These are phyloP conservation scores for sorghum (Sorghum bicolor) DNA, from an alignment of 176 grass and related monocot genomes.

Conservation along the genomic window DNA sequence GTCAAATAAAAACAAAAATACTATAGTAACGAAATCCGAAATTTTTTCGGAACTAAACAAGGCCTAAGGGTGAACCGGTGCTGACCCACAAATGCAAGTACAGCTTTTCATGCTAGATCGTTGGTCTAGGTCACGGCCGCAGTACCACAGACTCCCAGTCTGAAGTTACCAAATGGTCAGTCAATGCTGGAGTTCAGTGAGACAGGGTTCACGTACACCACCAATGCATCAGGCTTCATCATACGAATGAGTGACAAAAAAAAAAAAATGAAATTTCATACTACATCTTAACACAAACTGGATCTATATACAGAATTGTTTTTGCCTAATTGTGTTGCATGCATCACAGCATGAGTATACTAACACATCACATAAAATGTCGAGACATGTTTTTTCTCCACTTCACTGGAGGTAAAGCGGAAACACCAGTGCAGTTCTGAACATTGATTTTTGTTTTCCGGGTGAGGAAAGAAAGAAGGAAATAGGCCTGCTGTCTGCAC, in stretches of 20 bases:
- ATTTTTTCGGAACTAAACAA: too few relatives aligned
- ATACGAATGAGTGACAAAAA: not conserved
- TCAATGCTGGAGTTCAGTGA: not conserved
- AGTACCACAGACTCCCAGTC: not conserved
- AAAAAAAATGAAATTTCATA: not conserved
- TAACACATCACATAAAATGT: constrained; percentile 36
- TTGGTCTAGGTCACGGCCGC: not conserved
- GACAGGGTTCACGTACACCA: not conserved
- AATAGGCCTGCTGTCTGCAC: not conserved
- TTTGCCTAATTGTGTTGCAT: not conserved
- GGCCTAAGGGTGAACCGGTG: not conserved
- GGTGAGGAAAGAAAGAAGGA: not conserved
- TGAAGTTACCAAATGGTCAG: not conserved
- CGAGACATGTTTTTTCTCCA: not conserved
- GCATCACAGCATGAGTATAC: too few relatives aligned
- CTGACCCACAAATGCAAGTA: not conserved
- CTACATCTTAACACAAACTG: not conserved
- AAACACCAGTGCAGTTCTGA: not conserved
- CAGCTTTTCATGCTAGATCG: not conserved
- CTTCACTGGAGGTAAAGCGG: not conserved
- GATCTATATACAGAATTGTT: not conserved
- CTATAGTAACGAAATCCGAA: too few relatives aligned
- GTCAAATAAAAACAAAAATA: too few relatives aligned
- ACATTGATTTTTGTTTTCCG: not conserved
- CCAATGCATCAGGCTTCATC: not conserved